These are phyloP conservation scores for Prunus padus DNA, from an alignment of 306 rosid species.

Conservation along the genomic window DNA sequence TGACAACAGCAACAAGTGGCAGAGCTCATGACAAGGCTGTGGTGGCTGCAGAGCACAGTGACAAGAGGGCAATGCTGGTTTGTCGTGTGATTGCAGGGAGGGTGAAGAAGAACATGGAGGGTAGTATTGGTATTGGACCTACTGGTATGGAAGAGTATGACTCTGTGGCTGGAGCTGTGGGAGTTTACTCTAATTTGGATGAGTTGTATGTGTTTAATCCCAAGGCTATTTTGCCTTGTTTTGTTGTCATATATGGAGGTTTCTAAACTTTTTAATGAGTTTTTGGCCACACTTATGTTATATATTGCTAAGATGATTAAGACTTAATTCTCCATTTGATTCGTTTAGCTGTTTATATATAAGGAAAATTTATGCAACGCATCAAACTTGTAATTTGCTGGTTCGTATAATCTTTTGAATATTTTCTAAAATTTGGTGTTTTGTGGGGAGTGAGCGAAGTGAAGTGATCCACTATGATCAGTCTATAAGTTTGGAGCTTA, in stretches of 20 bases:
- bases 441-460: background rate
- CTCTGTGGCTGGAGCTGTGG: constrained; percentile 69
- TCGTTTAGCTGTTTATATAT: too few relatives aligned
- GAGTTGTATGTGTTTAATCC: constrained; percentile 79
- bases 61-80: constrained; percentile 87
- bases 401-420: too few relatives aligned
- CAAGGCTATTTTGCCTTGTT: constrained; percentile 91
- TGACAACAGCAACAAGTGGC: constrained; percentile 90
- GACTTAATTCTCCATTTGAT: background rate
- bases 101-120: constrained; percentile 79
- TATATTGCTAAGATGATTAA: background rate
- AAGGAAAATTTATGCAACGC: background rate
- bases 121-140: constrained; percentile 10
- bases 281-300: constrained; percentile 10
- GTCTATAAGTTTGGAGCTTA: background rate
- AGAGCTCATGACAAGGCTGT: constrained; percentile 76
- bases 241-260: constrained; percentile 86
- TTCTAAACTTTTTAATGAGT: constrained; percentile 36
- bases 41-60: constrained; percentile 24
- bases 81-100: constrained; percentile 97
- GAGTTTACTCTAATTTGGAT: constrained; percentile 85
- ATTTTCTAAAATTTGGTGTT: background rate
- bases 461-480: background rate
- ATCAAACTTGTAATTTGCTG: too few relatives aligned
- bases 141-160: constrained; percentile 74